These are phyloP conservation scores for Flammula alnicola DNA, from an alignment of 1,284 basidiomycete genomes.

Conservation along the genomic window DNA sequence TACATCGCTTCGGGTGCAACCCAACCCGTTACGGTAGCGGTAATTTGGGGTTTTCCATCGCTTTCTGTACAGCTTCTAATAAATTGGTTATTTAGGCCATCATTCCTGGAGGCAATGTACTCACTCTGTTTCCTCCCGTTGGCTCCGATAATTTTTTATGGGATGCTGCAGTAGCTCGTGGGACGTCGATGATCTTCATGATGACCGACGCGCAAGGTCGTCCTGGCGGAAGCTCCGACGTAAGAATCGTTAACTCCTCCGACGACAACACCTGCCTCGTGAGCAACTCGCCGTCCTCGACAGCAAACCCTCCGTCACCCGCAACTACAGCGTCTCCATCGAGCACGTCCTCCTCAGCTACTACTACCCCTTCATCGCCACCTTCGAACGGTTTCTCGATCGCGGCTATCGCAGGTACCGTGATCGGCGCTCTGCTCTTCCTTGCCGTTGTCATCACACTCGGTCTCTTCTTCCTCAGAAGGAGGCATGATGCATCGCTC, in stretches of 20 bases:
- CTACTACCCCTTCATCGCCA: constrained; percentile 31
- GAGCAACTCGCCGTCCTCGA: constrained; percentile 55
- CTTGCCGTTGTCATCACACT: constrained; percentile 54
- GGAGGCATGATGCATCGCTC: constrained; percentile 33
- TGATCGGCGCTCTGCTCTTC: constrained; percentile 61
- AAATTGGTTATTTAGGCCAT: constrained; percentile 50
- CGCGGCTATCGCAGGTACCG: constrained; percentile 58
- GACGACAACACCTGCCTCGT: constrained; percentile 58
- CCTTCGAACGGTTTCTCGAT: constrained; percentile 37
- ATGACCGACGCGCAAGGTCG: constrained; percentile 62
- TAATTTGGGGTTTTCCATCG: constrained; percentile 26
- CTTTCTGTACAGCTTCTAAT: constrained; percentile 6
- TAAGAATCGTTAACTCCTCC: constrained; percentile 51
- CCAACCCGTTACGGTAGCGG: constrained; percentile 65
- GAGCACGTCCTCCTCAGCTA: constrained; percentile 29
- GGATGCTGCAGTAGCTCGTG: constrained; percentile 59
- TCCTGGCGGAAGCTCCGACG: constrained; percentile 62
- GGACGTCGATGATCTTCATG: constrained; percentile 63
- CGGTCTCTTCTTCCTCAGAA: constrained; percentile 53
- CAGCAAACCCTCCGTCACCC: constrained; percentile 26
- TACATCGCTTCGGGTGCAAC: constrained; percentile 56
- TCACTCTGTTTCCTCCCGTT: constrained; percentile 50
- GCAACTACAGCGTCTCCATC: constrained; percentile 22
- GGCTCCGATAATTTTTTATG: constrained; percentile 55
- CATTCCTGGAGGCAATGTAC: constrained; percentile 63